phyloP scores from a whole-genome alignment of 306 rosid species.

The Prinsepia uniflora region DNA sequence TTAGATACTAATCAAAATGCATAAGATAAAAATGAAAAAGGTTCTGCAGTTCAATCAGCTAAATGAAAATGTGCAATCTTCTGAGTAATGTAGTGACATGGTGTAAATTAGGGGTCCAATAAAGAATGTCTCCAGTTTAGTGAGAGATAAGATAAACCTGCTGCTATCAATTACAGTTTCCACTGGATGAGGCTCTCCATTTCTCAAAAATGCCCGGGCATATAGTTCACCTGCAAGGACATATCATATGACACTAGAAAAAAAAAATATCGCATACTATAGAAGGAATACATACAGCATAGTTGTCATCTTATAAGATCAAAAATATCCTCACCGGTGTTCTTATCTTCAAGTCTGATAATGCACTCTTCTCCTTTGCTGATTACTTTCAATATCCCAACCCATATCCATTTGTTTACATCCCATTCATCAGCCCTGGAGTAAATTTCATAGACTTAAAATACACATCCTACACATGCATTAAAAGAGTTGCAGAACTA shows the following conservation, averaged over 20 bases:
- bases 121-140: neutral
- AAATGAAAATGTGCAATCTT: neutral
- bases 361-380: constrained; percentile 94
- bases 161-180: constrained; percentile 99
- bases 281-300: constrained; percentile 1
- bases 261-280: constrained; percentile 9
- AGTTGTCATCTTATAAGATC: constrained; percentile 20
- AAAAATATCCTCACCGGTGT: constrained; percentile 52
- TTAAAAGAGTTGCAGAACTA: constrained; percentile 11
- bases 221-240: constrained; percentile 75
- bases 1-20: constrained; percentile 13
- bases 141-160: constrained; percentile 53
- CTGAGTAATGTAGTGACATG: neutral
- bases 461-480: constrained; percentile 14
- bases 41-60: neutral
- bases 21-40: constrained; percentile 15
- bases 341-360: constrained; percentile 88
- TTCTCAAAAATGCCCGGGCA: constrained; percentile 95
- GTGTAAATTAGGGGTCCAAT: neutral
- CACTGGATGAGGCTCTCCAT: constrained; percentile 92
- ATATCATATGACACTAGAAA: constrained; percentile 16
- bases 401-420: constrained; percentile 99
- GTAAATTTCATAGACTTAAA: constrained; percentile 35
- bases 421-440: constrained; percentile 99
- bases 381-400: constrained; percentile 71